These are phyloP conservation scores for Umbelopsis sp. DNA, from an alignment of 192 early-diverging fungal genomes.

Conservation along the genomic window DNA sequence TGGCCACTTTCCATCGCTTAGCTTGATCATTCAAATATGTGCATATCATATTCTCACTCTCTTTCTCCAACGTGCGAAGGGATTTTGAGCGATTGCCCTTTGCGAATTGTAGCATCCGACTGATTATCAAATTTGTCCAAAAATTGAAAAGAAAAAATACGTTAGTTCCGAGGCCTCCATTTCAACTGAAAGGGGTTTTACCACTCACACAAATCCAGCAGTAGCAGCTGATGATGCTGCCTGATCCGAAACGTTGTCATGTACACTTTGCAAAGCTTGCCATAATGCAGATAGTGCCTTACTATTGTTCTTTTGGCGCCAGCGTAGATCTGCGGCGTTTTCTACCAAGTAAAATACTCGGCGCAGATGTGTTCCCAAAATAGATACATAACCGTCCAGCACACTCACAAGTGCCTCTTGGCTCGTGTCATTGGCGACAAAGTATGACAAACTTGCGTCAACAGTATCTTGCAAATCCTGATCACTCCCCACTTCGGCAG, in stretches of 20 bases:
- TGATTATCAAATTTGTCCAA: not conserved
- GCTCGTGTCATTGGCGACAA: conserved; percentile 22
- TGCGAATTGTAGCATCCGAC: conserved; percentile 37
- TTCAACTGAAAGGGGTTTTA: not conserved
- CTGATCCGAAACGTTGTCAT: not conserved
- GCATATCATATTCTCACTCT: conserved; percentile 8
- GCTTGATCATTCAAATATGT: conserved; percentile 19
- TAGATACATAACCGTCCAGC: conserved; percentile 6
- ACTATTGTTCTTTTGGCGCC: conserved; percentile 16
- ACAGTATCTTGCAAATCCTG: conserved; percentile 19
- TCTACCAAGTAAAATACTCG: conserved; percentile 26
- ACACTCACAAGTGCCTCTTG: conserved; percentile 28
- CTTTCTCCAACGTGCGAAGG: not conserved
- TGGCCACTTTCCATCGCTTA: not conserved
- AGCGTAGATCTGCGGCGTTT: conserved; percentile 29
- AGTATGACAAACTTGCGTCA: conserved; percentile 36
- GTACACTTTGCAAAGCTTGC: conserved; percentile 11
- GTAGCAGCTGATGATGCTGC: not conserved
- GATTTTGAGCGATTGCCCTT: conserved; percentile 28
- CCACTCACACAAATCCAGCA: conserved; percentile 34
- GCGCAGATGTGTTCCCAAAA: conserved; percentile 12
- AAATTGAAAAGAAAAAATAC: not conserved
- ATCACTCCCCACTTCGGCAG: not conserved
- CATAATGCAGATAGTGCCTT: conserved; percentile 23
- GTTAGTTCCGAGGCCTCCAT: not conserved